Evolutionary conservation across 306 rosid species (phyloP).

Genomic region (Malus asiatica): DNA sequence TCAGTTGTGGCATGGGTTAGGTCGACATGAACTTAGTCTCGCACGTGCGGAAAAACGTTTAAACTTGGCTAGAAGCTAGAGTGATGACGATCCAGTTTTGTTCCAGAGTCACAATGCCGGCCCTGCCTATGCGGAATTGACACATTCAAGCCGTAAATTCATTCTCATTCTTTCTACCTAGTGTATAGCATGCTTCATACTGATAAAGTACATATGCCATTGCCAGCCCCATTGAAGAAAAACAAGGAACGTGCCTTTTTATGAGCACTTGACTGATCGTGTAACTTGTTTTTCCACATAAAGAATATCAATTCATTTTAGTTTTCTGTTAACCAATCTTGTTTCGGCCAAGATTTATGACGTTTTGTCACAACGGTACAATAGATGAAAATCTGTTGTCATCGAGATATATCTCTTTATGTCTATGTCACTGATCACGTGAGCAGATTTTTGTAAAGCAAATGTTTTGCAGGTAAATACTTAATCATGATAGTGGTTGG

Average conservation of each 20-base stretch:
- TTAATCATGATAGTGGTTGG: background rate
- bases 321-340: background rate
- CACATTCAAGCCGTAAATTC: background rate
- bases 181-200: background rate
- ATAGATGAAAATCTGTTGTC: background rate
- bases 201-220: background rate
- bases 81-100: background rate
- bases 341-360: background rate
- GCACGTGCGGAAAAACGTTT: constrained; percentile 56
- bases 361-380: background rate
- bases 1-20: constrained; percentile 59
- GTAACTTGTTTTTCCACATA: background rate
- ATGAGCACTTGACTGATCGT: background rate
- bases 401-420: background rate
- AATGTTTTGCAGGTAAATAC: no score
- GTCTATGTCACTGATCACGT: background rate
- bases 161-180: background rate
- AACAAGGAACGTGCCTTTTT: background rate
- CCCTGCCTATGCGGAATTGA: background rate
- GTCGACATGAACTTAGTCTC: constrained; percentile 34
- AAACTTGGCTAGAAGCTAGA: constrained; percentile 23
- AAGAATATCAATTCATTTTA: background rate
- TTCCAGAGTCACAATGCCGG: background rate
- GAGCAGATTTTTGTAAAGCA: no score
- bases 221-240: background rate